Conservation (phyloP, 169 alveolate species). For the Sarcocystis neurona region DNA sequence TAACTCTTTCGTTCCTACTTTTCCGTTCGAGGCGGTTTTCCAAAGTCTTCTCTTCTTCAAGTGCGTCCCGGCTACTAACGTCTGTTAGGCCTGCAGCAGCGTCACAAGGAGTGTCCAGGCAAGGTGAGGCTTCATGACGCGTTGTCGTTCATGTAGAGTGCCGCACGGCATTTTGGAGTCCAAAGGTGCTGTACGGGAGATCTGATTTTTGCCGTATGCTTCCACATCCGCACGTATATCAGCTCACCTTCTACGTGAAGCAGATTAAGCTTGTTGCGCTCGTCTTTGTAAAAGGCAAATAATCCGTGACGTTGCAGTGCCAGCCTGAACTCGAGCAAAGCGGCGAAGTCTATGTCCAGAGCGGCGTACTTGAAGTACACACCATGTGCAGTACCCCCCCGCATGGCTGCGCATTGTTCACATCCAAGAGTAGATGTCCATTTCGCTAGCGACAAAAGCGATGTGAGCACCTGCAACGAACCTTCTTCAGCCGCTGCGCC, state of each 20-base stretch:
- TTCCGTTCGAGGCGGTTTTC: constrained; percentile 20
- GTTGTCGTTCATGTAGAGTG: no score
- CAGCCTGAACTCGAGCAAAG: constrained; percentile 58
- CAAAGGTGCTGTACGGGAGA: no score
- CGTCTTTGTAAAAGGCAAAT: constrained; percentile 57
- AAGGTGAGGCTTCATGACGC: no score
- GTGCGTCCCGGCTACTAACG: neutral
- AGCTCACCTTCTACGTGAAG: constrained; percentile 65
- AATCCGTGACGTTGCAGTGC: constrained; percentile 49
- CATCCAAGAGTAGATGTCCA: no score
- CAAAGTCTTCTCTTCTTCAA: constrained; percentile 5
- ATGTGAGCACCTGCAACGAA: no score
- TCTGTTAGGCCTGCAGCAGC: neutral
- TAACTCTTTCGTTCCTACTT: neutral
- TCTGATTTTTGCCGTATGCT: no score
- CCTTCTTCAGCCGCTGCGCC: no score
- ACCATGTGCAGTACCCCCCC: constrained; percentile 59
- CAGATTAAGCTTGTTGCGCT: constrained; percentile 50
- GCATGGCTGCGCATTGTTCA: constrained; percentile 25
- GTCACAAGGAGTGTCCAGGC: no score
- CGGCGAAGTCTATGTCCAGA: constrained; percentile 61
- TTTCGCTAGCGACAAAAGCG: no score
- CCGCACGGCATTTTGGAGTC: no score
- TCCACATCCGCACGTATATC: no score
- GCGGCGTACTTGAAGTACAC: constrained; percentile 64